A percentile compares a stretch with the other conserved stretches of the same genome.
These are phyloP conservation scores for Neonectria magnoliae DNA, from an alignment of 2,329 filamentous ascomycete genomes.

Conservation along the genomic window DNA sequence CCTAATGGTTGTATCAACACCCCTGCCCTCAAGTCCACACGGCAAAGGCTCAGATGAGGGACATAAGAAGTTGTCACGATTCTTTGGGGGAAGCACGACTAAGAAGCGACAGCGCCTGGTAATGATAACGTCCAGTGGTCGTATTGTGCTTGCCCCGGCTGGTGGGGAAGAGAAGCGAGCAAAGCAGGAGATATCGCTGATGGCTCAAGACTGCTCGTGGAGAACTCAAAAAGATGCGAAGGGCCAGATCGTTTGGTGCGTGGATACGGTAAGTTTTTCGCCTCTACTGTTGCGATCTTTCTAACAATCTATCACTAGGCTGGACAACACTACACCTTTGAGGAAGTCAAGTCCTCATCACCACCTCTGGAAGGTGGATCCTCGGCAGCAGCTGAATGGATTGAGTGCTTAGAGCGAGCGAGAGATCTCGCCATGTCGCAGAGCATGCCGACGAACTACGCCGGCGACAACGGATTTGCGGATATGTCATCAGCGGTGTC, in stretches of 20 bases:
- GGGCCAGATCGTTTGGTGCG: slow-evolving; percentile 86
- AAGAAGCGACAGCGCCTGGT: slow-evolving; percentile 95
- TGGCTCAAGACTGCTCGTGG: slow-evolving; percentile 80
- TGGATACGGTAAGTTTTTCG: slow-evolving; percentile 84
- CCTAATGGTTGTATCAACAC: slow-evolving; percentile 82
- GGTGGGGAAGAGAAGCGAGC: slow-evolving; percentile 96
- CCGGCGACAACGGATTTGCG: slow-evolving; percentile 72
- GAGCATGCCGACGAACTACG: slow-evolving; percentile 72
- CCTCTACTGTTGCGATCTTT: neutral
- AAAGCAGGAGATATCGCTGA: slow-evolving; percentile 89
- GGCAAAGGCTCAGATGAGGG: slow-evolving; percentile 76
- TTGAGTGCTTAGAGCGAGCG: slow-evolving; percentile 87
- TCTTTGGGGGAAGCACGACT: slow-evolving; percentile 89
- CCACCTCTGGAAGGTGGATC: slow-evolving; percentile 67
- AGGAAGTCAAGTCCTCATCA: slow-evolving; percentile 80
- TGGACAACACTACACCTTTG: slow-evolving; percentile 91
- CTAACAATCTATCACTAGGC: slow-evolving; percentile 61
- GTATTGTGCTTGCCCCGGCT: slow-evolving; percentile 88
- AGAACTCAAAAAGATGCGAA: slow-evolving; percentile 85
- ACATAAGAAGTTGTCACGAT: slow-evolving; percentile 90
- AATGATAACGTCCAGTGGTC: slow-evolving; percentile 91
- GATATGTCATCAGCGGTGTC: slow-evolving; percentile 78
- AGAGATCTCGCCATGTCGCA: slow-evolving; percentile 85
- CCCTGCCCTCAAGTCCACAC: slow-evolving; percentile 78
- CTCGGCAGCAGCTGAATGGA: slow-evolving; percentile 86